A percentile compares a stretch with the other conserved stretches of the same genome.
phyloP scores from a whole-genome alignment of 257 asterid genomes.

The Solanum ossicruentum region DNA sequence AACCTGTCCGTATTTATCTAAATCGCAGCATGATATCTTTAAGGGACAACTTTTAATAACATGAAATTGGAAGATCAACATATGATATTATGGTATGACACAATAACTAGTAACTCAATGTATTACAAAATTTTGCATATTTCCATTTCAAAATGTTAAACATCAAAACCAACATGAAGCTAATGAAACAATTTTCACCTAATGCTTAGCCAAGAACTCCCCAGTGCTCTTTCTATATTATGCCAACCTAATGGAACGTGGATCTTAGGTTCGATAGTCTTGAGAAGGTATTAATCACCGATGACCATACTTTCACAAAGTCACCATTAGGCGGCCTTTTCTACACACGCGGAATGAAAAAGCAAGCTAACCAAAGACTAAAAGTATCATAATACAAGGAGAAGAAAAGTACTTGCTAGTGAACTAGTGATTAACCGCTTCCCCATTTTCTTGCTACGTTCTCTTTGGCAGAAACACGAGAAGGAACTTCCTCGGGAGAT shows the following conservation, averaged over 20 bases:
- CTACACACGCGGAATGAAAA: background rate
- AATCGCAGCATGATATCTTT: background rate
- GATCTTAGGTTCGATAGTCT: background rate
- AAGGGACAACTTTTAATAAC: background rate
- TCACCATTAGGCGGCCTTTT: background rate
- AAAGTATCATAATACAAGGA: background rate
- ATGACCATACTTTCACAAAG: background rate
- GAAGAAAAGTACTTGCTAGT: background rate
- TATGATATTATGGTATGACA: background rate
- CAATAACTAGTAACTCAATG: background rate
- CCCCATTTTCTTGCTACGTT: conserved; percentile 80
- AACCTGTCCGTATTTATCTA: background rate
- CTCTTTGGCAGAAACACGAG: conserved; percentile 53
- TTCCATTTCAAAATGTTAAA: background rate
- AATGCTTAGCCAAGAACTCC: too few relatives aligned
- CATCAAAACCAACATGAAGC: background rate
- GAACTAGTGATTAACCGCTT: conserved; percentile 26
- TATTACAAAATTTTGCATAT: background rate
- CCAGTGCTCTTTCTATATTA: background rate
- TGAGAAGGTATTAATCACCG: background rate
- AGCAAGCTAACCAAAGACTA: background rate
- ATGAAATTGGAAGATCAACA: background rate
- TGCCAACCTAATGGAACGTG: background rate
- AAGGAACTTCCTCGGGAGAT: conserved; percentile 35
- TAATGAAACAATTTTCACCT: background rate